Evolutionary conservation across 176 grass and related monocot genomes (phyloP).

Genomic region (Themeda triandra): DNA sequence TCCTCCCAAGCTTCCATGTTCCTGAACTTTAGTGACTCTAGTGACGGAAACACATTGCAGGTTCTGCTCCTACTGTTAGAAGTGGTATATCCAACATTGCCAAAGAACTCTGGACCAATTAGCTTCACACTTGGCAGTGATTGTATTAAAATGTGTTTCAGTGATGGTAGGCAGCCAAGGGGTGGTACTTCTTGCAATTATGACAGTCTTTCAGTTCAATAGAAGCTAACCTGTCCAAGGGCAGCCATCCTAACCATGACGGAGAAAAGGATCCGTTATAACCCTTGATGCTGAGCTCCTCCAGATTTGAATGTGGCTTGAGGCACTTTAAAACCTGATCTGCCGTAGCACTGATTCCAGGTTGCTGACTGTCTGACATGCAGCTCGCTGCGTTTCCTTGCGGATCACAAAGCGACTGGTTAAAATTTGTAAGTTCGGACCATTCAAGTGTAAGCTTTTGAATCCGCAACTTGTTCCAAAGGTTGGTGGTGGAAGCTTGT

Average conservation of each 20-base stretch:
- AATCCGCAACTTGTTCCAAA: constrained; percentile 31
- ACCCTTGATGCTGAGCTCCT: constrained; percentile 30
- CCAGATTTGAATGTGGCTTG: constrained; percentile 26
- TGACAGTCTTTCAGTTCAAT: constrained; percentile 34
- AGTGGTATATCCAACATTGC: neutral
- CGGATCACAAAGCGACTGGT: neutral
- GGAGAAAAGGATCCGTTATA: constrained; percentile 26
- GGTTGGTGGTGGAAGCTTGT: constrained; percentile 24
- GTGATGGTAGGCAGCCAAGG: constrained; percentile 44
- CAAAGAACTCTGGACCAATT: constrained; percentile 40
- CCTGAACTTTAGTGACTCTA: constrained; percentile 38
- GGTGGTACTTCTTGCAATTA: constrained; percentile 17
- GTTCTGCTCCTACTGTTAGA: neutral
- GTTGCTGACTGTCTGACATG: neutral
- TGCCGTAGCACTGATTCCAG: neutral
- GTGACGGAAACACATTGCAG: constrained; percentile 17
- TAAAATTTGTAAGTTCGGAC: neutral
- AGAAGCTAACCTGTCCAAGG: constrained; percentile 12
- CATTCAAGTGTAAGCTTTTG: constrained; percentile 49
- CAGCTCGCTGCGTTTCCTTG: neutral
- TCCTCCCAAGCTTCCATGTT: constrained; percentile 50
- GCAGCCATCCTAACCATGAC: constrained; percentile 29
- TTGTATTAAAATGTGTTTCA: constrained; percentile 36
- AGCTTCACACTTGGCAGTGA: constrained; percentile 20
- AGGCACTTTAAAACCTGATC: constrained; percentile 22